These are phyloP conservation scores for Phytophthora lateralis DNA, from an alignment of 352 stramenopile genomes.

Conservation along the genomic window DNA sequence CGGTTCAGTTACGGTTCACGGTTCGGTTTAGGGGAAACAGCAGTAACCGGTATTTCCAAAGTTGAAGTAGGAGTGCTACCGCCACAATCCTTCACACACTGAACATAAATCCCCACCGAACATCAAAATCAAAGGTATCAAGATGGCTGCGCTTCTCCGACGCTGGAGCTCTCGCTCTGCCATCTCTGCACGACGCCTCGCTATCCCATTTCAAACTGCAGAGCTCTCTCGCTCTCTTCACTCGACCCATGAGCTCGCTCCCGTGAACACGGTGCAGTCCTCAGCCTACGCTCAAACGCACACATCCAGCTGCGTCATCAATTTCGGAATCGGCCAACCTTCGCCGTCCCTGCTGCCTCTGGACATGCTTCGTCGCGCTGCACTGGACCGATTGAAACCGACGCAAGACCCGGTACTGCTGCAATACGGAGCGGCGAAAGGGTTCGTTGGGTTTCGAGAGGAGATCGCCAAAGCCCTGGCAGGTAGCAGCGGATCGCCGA, in stretches of 20 bases:
- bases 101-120: conserved; percentile 2
- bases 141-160: conserved; percentile 18
- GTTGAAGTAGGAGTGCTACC: not conserved
- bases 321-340: conserved; percentile 88
- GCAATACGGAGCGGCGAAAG: conserved; percentile 78
- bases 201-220: conserved; percentile 7
- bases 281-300: conserved; percentile 74
- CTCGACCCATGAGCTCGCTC: not conserved
- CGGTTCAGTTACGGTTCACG: conserved; percentile 26
- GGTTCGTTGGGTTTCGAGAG: conserved; percentile 72
- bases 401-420: conserved; percentile 64
- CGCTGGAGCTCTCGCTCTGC: conserved; percentile 2
- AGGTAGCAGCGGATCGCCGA: conserved; percentile 28
- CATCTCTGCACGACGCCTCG: not conserved
- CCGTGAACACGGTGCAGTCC: conserved; percentile 53
- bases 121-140: conserved; percentile 2
- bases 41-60: conserved; percentile 2
- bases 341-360: conserved; percentile 78
- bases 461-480: conserved; percentile 65
- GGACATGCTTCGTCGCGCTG: conserved; percentile 58
- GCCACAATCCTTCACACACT: not conserved
- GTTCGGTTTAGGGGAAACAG: conserved; percentile 7
- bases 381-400: conserved; percentile 49
- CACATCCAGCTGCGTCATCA: conserved; percentile 66
- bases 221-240: conserved; percentile 5